Conservation (phyloP, 163 green algal genomes). For the Scenedesmus sp. region DNA sequence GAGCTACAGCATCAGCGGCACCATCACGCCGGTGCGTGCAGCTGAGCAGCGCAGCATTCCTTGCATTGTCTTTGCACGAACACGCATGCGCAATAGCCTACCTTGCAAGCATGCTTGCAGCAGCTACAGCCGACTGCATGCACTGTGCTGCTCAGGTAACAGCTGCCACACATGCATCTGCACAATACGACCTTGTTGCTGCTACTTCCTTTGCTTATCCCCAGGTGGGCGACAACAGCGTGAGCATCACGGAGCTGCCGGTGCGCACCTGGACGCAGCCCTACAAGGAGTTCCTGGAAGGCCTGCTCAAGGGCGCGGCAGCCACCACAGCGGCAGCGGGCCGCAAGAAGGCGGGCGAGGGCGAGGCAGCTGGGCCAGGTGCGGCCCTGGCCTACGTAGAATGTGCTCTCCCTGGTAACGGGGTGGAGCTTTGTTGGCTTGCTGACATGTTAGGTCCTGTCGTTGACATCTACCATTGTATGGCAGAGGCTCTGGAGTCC, state of each 20-base stretch:
- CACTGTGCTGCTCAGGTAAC: neutral
- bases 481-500: no score
- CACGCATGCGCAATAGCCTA: neutral
- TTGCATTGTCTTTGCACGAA: neutral
- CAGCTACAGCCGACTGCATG: neutral
- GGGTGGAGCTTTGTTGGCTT: neutral
- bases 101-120: neutral
- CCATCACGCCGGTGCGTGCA: slow-evolving; percentile 72
- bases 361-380: slow-evolving; percentile 1
- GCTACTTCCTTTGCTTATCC: no score
- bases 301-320: slow-evolving; percentile 66
- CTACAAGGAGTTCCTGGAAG: slow-evolving; percentile 99
- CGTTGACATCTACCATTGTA: no score
- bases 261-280: slow-evolving; percentile 98
- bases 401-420: neutral
- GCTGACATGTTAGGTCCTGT: neutral
- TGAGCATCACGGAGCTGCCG: slow-evolving; percentile 98
- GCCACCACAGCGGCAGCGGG: slow-evolving; percentile 12
- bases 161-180: no score
- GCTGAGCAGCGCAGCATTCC: neutral
- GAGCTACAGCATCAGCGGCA: slow-evolving; percentile 86
- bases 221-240: slow-evolving; percentile 80
- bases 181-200: neutral
- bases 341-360: slow-evolving; percentile 25
- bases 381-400: neutral